Evolutionary conservation across 2,329 filamentous ascomycete species (phyloP), one percentile per base, ranked within the genome.

Genomic region (Elsinoe perseae): DNA sequence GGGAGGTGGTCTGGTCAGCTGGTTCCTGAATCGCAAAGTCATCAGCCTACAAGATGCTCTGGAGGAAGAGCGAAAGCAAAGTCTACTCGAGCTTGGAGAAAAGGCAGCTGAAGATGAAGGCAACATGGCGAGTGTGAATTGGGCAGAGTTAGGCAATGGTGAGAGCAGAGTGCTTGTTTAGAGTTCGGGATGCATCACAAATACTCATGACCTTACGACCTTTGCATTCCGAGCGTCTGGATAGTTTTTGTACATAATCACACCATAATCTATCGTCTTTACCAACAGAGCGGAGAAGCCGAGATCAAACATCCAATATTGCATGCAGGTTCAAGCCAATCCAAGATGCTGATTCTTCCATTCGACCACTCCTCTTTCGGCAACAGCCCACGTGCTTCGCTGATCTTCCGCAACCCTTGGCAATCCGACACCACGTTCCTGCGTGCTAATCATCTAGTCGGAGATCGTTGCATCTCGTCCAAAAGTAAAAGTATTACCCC

Each of bases 1-100:
- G 54, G 82, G 80, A 0, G 75, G 75, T 0, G 82, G 82, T 0
- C 61, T 85, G 4, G 76, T 85, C 8, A 75, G 68, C 1, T 77
- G 71, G 70, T 79, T 69, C 68, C 70, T 79, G 57, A 67, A 64
- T 30, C 62, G 75, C 30, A 75, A 70, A 50, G 64, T 70, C 0
- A 66, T 74, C 60, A 75, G 68, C 0, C 36, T 77, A 9, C 67
- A 72, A 50, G 72, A 78, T 59, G 74, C 83, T 38, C 62, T 82
- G 53, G 66, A 73, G 54, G 60, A 64, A n/a, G 75, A 77, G 57
- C 73, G 68, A 1, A 60, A 80, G 9, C 64, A 68, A 3, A 73
- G 77, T 40, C 72, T 73, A 6, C 69, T 74, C 2, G 66, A 70
- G 27, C 64, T 70, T n/a, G 70, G 73, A 55, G 64, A 57, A 2